phyloP scores from a whole-genome alignment of 495 filamentous ascomycete species.

The Neurospora cerealis region DNA sequence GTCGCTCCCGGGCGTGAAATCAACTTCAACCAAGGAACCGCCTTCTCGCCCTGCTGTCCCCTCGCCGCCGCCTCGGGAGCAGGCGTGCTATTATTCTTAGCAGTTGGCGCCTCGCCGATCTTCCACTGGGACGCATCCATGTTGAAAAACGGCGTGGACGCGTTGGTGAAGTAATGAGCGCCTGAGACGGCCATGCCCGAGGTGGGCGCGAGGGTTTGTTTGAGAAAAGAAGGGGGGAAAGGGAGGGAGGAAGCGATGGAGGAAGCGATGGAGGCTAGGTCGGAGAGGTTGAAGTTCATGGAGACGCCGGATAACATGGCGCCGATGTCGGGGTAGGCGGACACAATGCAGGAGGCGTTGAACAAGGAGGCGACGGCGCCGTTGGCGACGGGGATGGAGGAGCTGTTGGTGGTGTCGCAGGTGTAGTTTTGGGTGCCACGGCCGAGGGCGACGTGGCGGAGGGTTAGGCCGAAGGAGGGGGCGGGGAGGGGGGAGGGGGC shows the following conservation, averaged over 20 bases:
- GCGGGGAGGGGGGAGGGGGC: slow-evolving; percentile 42
- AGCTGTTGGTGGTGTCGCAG: slow-evolving; percentile 50
- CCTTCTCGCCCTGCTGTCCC: slow-evolving; percentile 41
- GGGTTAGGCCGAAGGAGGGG: slow-evolving; percentile 43
- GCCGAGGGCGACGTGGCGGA: slow-evolving; percentile 74
- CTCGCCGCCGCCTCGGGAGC: slow-evolving; percentile 50
- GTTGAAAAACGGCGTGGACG: slow-evolving; percentile 69
- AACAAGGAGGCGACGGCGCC: slow-evolving; percentile 83
- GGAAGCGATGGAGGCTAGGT: slow-evolving; percentile 16
- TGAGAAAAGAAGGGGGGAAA: neutral
- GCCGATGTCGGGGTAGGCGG: slow-evolving; percentile 54
- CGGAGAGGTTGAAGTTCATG: slow-evolving; percentile 43
- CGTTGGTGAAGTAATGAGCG: slow-evolving; percentile 65
- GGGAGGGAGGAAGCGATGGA: slow-evolving; percentile 8
- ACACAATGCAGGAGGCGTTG: slow-evolving; percentile 74
- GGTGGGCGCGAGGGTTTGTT: slow-evolving; percentile 28
- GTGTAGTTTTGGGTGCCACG: slow-evolving; percentile 92
- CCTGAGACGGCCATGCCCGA: slow-evolving; percentile 56
- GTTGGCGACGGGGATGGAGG: slow-evolving; percentile 47
- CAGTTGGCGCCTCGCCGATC: slow-evolving; percentile 51
- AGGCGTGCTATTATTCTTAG: slow-evolving; percentile 40
- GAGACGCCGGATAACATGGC: slow-evolving; percentile 41
- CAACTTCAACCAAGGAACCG: slow-evolving; percentile 67
- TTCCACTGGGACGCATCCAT: slow-evolving; percentile 42
- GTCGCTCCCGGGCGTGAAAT: slow-evolving; percentile 43